These are phyloP conservation scores for Punctularia strigosozonata DNA, from an alignment of 768 basidiomycete species.

Conservation along the genomic window DNA sequence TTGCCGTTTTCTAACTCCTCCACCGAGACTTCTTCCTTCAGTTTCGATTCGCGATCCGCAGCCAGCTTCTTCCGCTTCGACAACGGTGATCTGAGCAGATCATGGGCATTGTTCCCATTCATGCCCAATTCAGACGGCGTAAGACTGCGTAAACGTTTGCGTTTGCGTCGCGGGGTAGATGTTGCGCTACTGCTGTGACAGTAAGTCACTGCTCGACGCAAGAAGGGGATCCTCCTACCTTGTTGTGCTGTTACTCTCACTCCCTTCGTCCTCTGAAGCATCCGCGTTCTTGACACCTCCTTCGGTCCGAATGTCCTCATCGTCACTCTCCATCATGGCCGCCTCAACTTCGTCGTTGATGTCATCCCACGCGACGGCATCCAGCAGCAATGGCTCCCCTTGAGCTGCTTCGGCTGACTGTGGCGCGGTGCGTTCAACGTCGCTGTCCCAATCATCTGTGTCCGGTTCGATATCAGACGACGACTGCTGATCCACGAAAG, in stretches of 20 bases:
- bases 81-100: slow-evolving; percentile 51
- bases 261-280: slow-evolving; percentile 42
- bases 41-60: slow-evolving; percentile 50
- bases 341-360: slow-evolving; percentile 84
- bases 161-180: slow-evolving; percentile 36
- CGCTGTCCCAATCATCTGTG: slow-evolving; percentile 56
- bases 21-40: slow-evolving; percentile 47
- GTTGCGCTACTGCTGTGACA: slow-evolving; percentile 15
- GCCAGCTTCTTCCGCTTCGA: slow-evolving; percentile 74
- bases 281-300: slow-evolving; percentile 29
- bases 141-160: slow-evolving; percentile 60
- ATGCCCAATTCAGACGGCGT: slow-evolving; percentile 51
- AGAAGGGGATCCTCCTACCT: slow-evolving; percentile 20
- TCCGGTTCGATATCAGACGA: slow-evolving; percentile 59
- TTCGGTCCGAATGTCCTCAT: slow-evolving; percentile 30
- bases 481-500: slow-evolving; percentile 37
- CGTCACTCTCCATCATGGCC: slow-evolving; percentile 72
- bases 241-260: slow-evolving; percentile 35
- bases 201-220: neutral
- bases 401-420: too few relatives aligned
- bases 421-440: slow-evolving; percentile 15
- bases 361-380: slow-evolving; percentile 68
- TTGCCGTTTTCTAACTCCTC: slow-evolving; percentile 7
- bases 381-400: slow-evolving; percentile 31
- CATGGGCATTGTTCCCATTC: slow-evolving; percentile 22